These are phyloP conservation scores for Solanum clarkiae DNA, from an alignment of 257 asterid genomes.

Conservation along the genomic window DNA sequence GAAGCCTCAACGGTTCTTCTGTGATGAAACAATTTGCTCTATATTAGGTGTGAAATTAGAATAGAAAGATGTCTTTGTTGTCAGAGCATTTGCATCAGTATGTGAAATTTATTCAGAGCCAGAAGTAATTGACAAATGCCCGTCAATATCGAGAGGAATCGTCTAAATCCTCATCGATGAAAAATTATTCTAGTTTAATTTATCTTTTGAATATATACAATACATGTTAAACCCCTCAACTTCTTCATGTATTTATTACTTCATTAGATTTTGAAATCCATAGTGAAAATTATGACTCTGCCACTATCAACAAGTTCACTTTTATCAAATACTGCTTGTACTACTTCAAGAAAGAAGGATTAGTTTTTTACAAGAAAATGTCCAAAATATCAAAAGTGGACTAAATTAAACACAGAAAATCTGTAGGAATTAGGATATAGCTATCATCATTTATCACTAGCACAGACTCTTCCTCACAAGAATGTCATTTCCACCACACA, in stretches of 20 bases:
- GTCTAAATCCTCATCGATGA: no score
- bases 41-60: neutral
- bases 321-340: neutral
- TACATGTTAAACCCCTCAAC: no score
- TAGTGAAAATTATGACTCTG: neutral
- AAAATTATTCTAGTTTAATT: no score
- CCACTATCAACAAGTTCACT: neutral
- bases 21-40: neutral
- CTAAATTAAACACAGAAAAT: neutral
- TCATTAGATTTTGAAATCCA: neutral
- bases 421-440: neutral
- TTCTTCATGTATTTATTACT: neutral
- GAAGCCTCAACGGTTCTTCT: neutral
- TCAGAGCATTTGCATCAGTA: no score
- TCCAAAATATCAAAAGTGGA: neutral
- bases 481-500: neutral
- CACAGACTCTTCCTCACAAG: neutral
- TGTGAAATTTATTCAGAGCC: neutral
- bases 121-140: neutral
- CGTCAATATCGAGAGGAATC: no score
- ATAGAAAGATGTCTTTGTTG: neutral
- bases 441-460: neutral
- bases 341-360: neutral
- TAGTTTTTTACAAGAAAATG: neutral
- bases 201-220: no score